These are phyloP conservation scores for Eimeria tenella DNA, from an alignment of 169 alveolate species.

Conservation along the genomic window DNA sequence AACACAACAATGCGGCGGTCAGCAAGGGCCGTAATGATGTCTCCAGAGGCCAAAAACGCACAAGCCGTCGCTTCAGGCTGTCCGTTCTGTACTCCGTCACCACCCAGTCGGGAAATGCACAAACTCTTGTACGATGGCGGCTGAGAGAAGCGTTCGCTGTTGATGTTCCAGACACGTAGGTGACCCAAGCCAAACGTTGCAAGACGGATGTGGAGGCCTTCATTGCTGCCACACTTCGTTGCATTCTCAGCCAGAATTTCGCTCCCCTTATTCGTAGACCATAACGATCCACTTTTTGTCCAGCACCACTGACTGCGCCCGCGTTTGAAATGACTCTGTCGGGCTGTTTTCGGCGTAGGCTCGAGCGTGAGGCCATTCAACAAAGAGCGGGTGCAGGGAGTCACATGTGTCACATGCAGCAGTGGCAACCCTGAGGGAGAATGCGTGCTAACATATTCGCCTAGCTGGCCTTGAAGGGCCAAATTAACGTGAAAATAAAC, in stretches of 20 bases:
- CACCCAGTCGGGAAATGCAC: slow-evolving; percentile 26
- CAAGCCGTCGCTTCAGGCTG: slow-evolving; percentile 72
- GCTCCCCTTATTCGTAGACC: not conserved
- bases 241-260: not conserved
- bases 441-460: not conserved
- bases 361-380: slow-evolving; percentile 47
- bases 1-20: slow-evolving; percentile 58
- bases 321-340: not conserved
- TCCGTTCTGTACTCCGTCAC: not conserved
- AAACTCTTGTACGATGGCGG: slow-evolving; percentile 1
- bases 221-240: not conserved
- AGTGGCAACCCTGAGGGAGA: not conserved
- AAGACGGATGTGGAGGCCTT: slow-evolving; percentile 13
- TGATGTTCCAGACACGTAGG: slow-evolving; percentile 63
- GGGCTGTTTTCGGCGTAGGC: not conserved
- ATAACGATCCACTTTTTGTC: not conserved
- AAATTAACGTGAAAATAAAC: not conserved
- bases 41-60: slow-evolving; percentile 66
- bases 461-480: not conserved
- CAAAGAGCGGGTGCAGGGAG: slow-evolving; percentile 39
- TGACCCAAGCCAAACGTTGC: slow-evolving; percentile 74
- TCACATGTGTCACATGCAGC: slow-evolving; percentile 7
- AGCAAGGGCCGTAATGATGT: slow-evolving; percentile 56
- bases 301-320: slow-evolving; percentile 15
- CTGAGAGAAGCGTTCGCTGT: slow-evolving; percentile 36